Conservation (phyloP, 805 yeast species). For the Pichia heedii region DNA sequence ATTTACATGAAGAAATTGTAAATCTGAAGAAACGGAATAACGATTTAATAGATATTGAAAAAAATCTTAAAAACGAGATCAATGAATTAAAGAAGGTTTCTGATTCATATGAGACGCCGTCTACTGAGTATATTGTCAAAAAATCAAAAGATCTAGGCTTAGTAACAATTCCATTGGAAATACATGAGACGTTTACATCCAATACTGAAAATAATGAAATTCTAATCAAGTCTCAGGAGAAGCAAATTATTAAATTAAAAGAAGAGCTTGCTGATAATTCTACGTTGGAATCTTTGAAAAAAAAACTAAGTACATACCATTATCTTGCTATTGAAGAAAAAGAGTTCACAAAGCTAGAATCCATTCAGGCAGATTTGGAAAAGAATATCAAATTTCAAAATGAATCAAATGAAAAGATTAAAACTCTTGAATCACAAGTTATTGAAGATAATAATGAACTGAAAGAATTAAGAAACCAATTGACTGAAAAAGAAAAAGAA, state of each 20-base stretch:
- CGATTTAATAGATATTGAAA: neutral
- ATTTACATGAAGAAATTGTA: no score
- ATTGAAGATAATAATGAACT: conserved; percentile 5
- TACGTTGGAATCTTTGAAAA: neutral
- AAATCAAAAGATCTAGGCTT: conserved; percentile 11
- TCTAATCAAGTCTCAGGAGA: neutral
- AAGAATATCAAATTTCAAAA: neutral
- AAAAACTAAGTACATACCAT: neutral
- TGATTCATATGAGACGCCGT: neutral
- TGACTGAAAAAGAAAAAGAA: conserved; percentile 4
- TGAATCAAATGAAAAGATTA: conserved; percentile 7
- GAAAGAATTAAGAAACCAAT: conserved; percentile 4
- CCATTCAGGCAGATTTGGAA: no score
- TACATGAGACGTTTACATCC: conserved; percentile 1
- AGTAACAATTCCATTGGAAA: conserved; percentile 12
- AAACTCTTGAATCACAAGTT: neutral
- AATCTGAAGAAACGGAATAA: neutral
- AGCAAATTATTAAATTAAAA: neutral
- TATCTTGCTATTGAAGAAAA: neutral
- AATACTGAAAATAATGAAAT: neutral
- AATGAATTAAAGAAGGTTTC: neutral
- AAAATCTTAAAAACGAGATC: neutral
- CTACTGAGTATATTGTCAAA: neutral
- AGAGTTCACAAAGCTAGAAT: neutral
- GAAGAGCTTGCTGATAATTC: neutral